A percentile compares a stretch with the other conserved stretches of the same genome.
Evolutionary conservation across 441 rosid species (phyloP).

Genomic region (Rhodomyrtus psidioides): DNA sequence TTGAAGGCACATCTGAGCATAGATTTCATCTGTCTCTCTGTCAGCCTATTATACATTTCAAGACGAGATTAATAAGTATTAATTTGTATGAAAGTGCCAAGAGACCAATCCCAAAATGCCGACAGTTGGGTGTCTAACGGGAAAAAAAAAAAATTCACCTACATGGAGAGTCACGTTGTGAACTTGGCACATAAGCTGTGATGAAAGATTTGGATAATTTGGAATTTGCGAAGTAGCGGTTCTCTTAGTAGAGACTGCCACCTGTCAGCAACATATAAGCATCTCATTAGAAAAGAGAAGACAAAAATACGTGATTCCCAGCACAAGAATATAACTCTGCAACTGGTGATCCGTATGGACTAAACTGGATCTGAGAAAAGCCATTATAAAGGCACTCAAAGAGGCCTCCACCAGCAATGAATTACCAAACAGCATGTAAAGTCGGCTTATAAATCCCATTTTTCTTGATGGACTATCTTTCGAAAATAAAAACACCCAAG

Average conservation of each 20-base stretch:
- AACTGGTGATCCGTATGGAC: neutral
- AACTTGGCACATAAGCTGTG: slow-evolving; percentile 95
- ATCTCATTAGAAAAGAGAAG: neutral
- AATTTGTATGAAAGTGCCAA: neutral
- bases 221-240: slow-evolving; percentile 84
- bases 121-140: neutral
- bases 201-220: slow-evolving; percentile 86
- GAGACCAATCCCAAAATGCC: neutral
- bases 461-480: neutral
- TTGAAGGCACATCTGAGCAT: slow-evolving; percentile 96
- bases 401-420: neutral
- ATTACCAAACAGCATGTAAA: neutral
- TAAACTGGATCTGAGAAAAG: neutral
- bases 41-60: slow-evolving; percentile 52
- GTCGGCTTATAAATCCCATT: neutral
- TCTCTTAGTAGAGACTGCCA: slow-evolving; percentile 84
- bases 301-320: neutral
- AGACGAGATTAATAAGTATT: neutral
- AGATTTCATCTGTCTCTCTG: slow-evolving; percentile 86
- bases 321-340: neutral
- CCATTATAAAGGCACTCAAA: neutral
- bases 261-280: slow-evolving; percentile 29
- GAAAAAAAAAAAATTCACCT: slow-evolving; percentile 13
- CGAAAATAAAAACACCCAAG: neutral
- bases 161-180: slow-evolving; percentile 88